Evolutionary conservation across 2,329 filamentous ascomycete species (phyloP), one percentile per base, ranked within the genome.

Genomic region (Trichoderma pleuroti): DNA sequence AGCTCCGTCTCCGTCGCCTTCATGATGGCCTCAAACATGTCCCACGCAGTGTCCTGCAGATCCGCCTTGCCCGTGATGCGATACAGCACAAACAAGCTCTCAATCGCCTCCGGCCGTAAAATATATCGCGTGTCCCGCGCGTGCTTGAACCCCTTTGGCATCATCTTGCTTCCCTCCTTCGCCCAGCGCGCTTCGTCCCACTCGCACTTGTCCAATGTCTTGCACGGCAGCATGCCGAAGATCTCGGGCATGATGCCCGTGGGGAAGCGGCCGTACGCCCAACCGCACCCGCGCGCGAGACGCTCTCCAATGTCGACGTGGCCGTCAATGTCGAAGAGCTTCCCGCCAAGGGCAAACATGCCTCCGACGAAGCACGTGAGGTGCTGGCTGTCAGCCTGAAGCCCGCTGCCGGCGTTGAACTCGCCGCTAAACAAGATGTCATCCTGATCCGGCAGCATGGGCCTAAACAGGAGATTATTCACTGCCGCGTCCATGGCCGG

Each of bases 81-180:
- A 78, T 91, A 93, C 84, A 95, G 88, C 77, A 93, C 87, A 79
- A 93, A 95, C 5, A 96, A 87, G 16, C 89, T 92, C 82, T 95
- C 92, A 68, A 95, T 93, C 2, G 92, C 92, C 80, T 95, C 92
- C 0, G 84, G 84, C 0, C 86, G 78, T 24, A 88, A 79, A 12
- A 85, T 78, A 69, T 88, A 87, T 4, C 82, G 81, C 0, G 85
- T 77, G 66, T 87, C 85, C 0, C 80, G 84, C 11, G 81, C 81
- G 73, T 89, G 86, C 62, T 85, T 89, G 78, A 92, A 93, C 0
- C 92, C 92, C 9, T 86, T 84, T 5, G 81, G 80, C 2, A 86
- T 73, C 5, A 66, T 74, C 16, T 59, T 72, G 72, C 74, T 68
- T 46, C 70, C 74, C 54, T 73, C 72, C 7, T 72, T 74, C 49